Conservation (phyloP, 2,329 filamentous ascomycete genomes). For the Neopestalotiopsis rosae region DNA sequence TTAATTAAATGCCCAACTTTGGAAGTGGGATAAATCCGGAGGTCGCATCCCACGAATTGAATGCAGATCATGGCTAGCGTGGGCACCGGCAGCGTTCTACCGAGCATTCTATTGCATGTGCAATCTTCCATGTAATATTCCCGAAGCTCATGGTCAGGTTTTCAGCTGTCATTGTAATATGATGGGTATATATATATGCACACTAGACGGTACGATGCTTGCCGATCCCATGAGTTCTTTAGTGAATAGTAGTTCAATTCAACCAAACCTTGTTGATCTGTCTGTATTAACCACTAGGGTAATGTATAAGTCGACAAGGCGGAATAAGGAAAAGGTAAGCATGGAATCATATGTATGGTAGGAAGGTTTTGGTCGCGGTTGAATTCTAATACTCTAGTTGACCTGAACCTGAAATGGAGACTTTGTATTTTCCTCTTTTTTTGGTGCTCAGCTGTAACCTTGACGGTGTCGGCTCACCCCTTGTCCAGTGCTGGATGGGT, state of each 20-base stretch:
- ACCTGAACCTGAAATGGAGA: background rate
- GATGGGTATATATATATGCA: background rate
- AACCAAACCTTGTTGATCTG: background rate
- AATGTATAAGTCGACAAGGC: background rate
- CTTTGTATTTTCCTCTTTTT: background rate
- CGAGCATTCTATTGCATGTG: slow-evolving; percentile 12
- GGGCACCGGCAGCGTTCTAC: background rate
- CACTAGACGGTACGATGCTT: no score
- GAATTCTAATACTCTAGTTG: no score
- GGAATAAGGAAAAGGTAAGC: background rate
- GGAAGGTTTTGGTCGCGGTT: no score
- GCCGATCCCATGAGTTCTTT: background rate
- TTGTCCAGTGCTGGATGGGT: background rate
- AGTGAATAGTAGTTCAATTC: background rate
- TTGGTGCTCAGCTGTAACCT: slow-evolving; percentile 6
- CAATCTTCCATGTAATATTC: background rate
- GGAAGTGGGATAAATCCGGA: background rate
- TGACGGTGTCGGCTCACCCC: background rate
- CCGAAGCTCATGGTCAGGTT: background rate
- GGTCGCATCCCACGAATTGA: slow-evolving; percentile 3
- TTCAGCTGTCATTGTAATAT: background rate
- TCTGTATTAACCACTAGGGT: no score
- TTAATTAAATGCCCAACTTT: background rate
- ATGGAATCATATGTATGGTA: no score
- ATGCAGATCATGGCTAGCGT: slow-evolving; percentile 11